Percentiles rank a stretch among this genome's conserved stretches.
Conservation (phyloP, 352 stramenopile species). For the Globisporangium yorkense region DNA sequence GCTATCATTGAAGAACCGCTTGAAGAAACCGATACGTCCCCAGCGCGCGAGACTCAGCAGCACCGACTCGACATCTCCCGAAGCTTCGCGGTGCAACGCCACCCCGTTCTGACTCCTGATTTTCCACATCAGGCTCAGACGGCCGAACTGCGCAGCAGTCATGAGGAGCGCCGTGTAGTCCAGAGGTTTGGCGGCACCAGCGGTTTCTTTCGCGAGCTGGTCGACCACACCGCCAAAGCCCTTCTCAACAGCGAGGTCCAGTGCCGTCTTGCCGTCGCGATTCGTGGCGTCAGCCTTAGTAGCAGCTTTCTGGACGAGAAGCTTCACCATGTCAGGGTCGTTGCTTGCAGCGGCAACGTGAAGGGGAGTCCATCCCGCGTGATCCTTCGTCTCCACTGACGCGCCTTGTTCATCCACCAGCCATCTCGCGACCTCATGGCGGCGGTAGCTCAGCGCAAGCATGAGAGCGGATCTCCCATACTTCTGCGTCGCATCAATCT, state of each 20-base stretch:
- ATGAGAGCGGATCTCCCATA: conserved; percentile 4
- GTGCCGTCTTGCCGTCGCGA: background rate
- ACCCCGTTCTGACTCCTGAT: background rate
- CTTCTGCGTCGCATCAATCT: background rate
- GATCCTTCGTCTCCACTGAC: conserved; percentile 1
- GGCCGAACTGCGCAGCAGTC: background rate
- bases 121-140: background rate
- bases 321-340: background rate
- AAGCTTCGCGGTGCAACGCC: background rate
- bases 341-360: conserved; percentile 1
- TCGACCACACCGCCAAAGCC: background rate
- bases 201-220: background rate
- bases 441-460: conserved; percentile 2
- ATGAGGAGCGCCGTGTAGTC: background rate
- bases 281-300: background rate
- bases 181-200: background rate
- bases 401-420: background rate
- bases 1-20: background rate
- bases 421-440: background rate
- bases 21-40: background rate
- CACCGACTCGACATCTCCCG: conserved; percentile 1
- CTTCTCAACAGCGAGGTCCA: conserved; percentile 7
- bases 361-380: conserved; percentile 2
- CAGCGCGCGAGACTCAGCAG: conserved; percentile 1
- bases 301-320: background rate